A percentile compares a stretch with the other conserved stretches of the same genome.
Evolutionary conservation across 2,329 filamentous ascomycete genomes (phyloP).

Genomic region (Amauroascus niger): DNA sequence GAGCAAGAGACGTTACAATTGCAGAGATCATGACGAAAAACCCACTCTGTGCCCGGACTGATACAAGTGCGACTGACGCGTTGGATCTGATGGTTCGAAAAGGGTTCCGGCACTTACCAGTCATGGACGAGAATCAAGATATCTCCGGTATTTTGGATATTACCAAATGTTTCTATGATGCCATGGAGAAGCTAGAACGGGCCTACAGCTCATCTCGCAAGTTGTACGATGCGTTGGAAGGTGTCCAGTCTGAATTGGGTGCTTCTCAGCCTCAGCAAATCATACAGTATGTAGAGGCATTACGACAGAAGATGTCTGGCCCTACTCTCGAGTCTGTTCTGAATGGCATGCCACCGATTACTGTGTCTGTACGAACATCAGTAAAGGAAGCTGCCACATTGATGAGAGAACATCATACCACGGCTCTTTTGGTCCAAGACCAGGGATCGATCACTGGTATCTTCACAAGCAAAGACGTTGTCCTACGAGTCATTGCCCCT

Average conservation of each 20-base stretch:
- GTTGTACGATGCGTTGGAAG: slow-evolving; percentile 92
- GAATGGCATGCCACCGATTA: slow-evolving; percentile 82
- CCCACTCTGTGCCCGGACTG: slow-evolving; percentile 89
- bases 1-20: slow-evolving; percentile 83
- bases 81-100: slow-evolving; percentile 97
- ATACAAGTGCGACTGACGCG: slow-evolving; percentile 95
- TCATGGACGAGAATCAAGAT: slow-evolving; percentile 99
- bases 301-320: slow-evolving; percentile 93
- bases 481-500: slow-evolving; percentile 92
- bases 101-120: slow-evolving; percentile 91
- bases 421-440: slow-evolving; percentile 89
- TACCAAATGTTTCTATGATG: slow-evolving; percentile 99
- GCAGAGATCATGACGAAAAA: slow-evolving; percentile 99
- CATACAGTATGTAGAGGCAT: slow-evolving; percentile 95
- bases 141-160: slow-evolving; percentile 97
- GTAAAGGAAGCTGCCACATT: slow-evolving; percentile 89
- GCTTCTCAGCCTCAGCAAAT: slow-evolving; percentile 96
- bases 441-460: slow-evolving; percentile 97
- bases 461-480: slow-evolving; percentile 98
- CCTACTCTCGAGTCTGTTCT: slow-evolving; percentile 91
- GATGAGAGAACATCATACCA: slow-evolving; percentile 99
- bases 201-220: slow-evolving; percentile 97
- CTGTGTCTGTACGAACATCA: slow-evolving; percentile 88
- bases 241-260: slow-evolving; percentile 92
- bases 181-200: slow-evolving; percentile 98